Evolutionary conservation across 352 stramenopile genomes (phyloP).

Genomic region (Phytophthora foliorum): DNA sequence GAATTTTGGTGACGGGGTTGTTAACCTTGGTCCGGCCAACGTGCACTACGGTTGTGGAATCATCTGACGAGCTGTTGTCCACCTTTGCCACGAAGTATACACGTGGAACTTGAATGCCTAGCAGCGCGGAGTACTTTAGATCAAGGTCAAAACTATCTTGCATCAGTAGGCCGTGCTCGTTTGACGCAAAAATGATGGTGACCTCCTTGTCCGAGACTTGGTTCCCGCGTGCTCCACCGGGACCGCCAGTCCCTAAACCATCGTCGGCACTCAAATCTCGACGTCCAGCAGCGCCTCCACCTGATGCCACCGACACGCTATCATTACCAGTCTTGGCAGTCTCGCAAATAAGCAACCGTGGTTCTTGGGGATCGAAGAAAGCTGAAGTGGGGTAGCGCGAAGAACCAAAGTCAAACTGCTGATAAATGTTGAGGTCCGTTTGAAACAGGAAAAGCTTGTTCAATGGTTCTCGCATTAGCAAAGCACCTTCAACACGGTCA

Average conservation of each 20-base stretch:
- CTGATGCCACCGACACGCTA: constrained; percentile 11
- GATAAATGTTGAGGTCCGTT: constrained; percentile 89
- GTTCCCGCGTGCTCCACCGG: constrained; percentile 24
- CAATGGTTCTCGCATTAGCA: constrained; percentile 88
- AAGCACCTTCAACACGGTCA: constrained; percentile 75
- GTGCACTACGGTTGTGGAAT: constrained; percentile 49
- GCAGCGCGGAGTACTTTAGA: constrained; percentile 78
- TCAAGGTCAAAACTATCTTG: constrained; percentile 93
- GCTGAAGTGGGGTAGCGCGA: constrained; percentile 78
- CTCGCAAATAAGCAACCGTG: constrained; percentile 91
- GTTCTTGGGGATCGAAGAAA: constrained; percentile 93
- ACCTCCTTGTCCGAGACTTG: constrained; percentile 85
- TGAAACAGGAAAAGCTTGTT: constrained; percentile 93
- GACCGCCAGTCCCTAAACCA: constrained; percentile 9
- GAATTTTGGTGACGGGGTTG: constrained; percentile 28
- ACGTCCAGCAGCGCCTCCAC: constrained; percentile 8
- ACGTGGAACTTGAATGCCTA: constrained; percentile 88
- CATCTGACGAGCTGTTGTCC: constrained; percentile 49
- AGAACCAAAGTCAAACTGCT: constrained; percentile 91
- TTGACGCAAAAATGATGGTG: constrained; percentile 93
- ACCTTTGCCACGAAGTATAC: constrained; percentile 79
- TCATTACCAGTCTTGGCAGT: constrained; percentile 61
- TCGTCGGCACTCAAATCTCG: constrained; percentile 34
- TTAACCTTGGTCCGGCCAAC: constrained; percentile 47
- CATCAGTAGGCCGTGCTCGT: constrained; percentile 92